These are phyloP conservation scores for Polymyxa betae DNA, from an alignment of 208 protist species.

Conservation along the genomic window DNA sequence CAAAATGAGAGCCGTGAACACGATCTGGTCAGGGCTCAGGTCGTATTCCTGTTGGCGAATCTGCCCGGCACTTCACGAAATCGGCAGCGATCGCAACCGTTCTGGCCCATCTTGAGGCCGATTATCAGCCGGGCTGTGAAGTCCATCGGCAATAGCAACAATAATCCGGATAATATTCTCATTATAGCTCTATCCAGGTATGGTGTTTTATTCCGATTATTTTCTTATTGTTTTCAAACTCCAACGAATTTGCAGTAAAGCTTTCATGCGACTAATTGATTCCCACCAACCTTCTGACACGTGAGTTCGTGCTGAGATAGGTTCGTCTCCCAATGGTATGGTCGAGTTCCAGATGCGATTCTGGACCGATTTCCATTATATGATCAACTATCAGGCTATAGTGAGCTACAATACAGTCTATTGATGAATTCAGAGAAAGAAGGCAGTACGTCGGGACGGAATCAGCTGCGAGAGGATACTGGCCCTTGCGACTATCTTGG, in stretches of 20 bases:
- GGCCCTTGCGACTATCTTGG: constrained; percentile 1
- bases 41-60: neutral
- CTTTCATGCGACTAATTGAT: no score
- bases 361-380: constrained; percentile 49
- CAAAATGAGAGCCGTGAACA: neutral
- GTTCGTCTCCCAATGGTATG: constrained; percentile 48
- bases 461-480: constrained; percentile 12
- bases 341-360: constrained; percentile 7
- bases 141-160: no score
- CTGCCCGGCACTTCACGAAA: neutral
- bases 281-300: no score
- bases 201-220: no score
- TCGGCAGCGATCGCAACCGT: neutral
- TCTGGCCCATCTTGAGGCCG: neutral
- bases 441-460: neutral
- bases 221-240: no score
- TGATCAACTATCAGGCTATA: constrained; percentile 36
- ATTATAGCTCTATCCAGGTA: neutral
- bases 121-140: neutral
- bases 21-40: neutral
- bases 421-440: constrained; percentile 37
- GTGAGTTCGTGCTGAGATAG: no score
- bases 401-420: constrained; percentile 34
- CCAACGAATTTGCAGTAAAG: no score
- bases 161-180: neutral